These are phyloP conservation scores for Collybia mongolica DNA, from an alignment of 768 basidiomycete species.

Conservation along the genomic window DNA sequence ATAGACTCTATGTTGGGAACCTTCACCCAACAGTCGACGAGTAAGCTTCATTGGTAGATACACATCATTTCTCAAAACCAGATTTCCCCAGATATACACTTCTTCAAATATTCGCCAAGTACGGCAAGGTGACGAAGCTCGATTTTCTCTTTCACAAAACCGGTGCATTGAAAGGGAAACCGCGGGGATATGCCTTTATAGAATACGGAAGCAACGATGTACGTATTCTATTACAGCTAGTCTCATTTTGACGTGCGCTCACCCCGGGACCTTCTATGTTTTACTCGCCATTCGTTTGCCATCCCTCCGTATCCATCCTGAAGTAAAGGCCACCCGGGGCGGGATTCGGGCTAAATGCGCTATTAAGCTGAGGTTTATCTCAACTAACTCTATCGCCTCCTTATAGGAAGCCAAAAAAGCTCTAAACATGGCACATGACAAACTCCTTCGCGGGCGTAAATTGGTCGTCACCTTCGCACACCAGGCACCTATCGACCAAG, in stretches of 20 bases:
- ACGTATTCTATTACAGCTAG: constrained; percentile 34
- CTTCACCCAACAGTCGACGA: constrained; percentile 86
- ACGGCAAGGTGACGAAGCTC: constrained; percentile 88
- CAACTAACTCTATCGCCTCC: constrained; percentile 1
- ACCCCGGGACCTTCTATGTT: constrained; percentile 44
- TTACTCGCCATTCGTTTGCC: constrained; percentile 10
- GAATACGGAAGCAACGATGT: constrained; percentile 83
- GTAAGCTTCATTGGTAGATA: constrained; percentile 37
- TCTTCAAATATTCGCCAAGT: constrained; percentile 87
- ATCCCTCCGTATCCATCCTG: constrained; percentile 7
- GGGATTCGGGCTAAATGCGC: constrained; percentile 1
- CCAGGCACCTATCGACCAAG: constrained; percentile 62
- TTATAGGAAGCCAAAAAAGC: constrained; percentile 86
- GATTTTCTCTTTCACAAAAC: constrained; percentile 97
- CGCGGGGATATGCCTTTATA: constrained; percentile 93
- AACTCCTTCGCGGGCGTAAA: constrained; percentile 82
- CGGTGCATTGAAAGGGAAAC: constrained; percentile 86
- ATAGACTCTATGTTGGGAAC: constrained; percentile 90
- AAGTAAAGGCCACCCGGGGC: constrained; percentile 17
- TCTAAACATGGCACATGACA: constrained; percentile 68
- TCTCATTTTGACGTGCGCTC: constrained; percentile 28
- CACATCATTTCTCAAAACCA: not conserved
- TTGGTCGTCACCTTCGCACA: constrained; percentile 91
- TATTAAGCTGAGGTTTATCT: constrained; percentile 1
- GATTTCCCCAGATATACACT: constrained; percentile 66